Evolutionary conservation across 225 moss, liverwort and hornwort species (phyloP), one percentile per base, ranked within the genome.

Genomic region (Thuidium tamariscinum): DNA sequence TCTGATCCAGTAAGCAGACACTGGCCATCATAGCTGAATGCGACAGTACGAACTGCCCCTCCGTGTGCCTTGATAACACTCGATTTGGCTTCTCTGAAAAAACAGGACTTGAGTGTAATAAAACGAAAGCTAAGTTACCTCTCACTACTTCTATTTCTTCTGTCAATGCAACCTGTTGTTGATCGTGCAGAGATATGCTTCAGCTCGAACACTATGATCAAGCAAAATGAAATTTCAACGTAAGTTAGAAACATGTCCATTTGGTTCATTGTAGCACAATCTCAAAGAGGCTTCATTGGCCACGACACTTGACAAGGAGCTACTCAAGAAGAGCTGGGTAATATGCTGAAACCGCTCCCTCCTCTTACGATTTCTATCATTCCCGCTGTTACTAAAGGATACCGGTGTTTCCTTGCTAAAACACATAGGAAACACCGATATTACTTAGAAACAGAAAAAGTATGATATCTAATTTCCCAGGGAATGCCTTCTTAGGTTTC

Each of bases 11-110:
- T 95, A 32, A 97, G 91, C 41, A 97, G 85, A 89, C 77, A 92
- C 61, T 88, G 93, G 27, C 96, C 99, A 78, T 97, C 94, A 54
- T 88, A 92, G 85, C 92, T 95, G 59, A 99, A 97, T 59, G 93
- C 91, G 27, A 96, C 91, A 20, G 93, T 90, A 51, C 97, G 93
- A 85, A 99, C 95, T 65, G 97, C 94, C 79, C 99, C 99, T 73
- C 96, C 95, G 90, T 97, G 97, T 52, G 94, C 97, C 82, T 93
- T 99, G 90, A 96, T 96, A 70, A 88, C 85, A 65, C 90, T 93
- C 27, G 95, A 99, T 89, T 94, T 95, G 61, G 97, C 95, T 92
- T 96, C 96, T 85, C 96, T 97, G 89, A 63, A 89, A 61, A 64
- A 84, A 32, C 64, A 89, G 29, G 27, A 82, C 44, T 27, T n/a